Evolutionary conservation across 2,329 filamentous ascomycete genomes (phyloP).

Genomic region (Stenocarpella maydis): DNA sequence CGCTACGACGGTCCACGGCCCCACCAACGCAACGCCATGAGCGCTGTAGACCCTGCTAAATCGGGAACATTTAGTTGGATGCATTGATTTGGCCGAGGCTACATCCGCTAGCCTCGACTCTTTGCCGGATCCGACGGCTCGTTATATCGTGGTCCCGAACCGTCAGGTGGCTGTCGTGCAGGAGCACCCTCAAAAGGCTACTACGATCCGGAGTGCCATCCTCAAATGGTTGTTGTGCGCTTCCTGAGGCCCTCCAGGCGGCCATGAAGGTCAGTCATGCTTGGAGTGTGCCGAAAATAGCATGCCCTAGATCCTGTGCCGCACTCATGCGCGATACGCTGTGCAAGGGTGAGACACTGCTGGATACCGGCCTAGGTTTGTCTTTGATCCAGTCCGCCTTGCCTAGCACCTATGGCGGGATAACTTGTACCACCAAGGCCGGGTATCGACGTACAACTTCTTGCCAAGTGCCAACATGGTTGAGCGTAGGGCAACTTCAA

Average conservation of each 20-base stretch:
- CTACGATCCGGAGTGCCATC: not conserved
- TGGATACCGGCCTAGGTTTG: not conserved
- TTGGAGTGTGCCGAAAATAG: conserved; percentile 23
- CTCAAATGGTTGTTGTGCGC: conserved; percentile 6
- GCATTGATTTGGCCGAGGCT: not conserved
- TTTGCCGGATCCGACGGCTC: not conserved
- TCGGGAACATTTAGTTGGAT: not conserved
- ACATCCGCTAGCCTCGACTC: not conserved
- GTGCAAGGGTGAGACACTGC: not conserved
- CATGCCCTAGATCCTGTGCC: conserved; percentile 7
- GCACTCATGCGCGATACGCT: conserved; percentile 8
- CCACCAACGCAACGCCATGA: not conserved
- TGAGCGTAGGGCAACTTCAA: not conserved
- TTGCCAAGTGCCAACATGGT: not conserved
- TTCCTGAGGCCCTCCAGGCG: not conserved
- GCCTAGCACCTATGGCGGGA: not conserved
- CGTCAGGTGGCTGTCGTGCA: not conserved
- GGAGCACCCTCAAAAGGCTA: not conserved
- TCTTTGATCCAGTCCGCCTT: not conserved
- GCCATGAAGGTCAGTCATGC: not conserved
- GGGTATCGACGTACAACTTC: not conserved
- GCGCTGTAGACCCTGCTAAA: not conserved
- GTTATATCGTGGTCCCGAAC: not conserved
- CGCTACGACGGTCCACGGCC: conserved; percentile 19
- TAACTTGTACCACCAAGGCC: not conserved